Evolutionary conservation across 106 monocot genomes (phyloP), one percentile per base, ranked within the genome.

Genomic region (Dioscorea alata): DNA sequence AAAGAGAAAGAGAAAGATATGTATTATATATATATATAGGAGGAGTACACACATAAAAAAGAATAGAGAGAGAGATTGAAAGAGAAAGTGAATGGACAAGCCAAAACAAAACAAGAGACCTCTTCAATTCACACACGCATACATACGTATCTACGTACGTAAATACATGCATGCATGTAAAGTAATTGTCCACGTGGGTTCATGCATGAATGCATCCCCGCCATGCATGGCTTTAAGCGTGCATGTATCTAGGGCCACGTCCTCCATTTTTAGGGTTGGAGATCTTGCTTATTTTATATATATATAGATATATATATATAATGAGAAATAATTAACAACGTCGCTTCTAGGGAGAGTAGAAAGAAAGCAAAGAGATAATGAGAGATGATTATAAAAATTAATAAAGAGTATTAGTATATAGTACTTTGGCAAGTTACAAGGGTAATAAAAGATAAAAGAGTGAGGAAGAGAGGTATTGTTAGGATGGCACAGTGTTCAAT

Each of bases 321-420:
- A 42, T 42, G 6, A 42, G 6, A 42, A 42, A 8, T 42, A 42
- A 48, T 28, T 48, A 57, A 62, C 66, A 12, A 71, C 71, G 69
- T 77, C 56, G 24, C 63, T 12, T 58, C 48, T 23, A 78, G 42
- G 78, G 71, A 78, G 78, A 78, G 72, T 78, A 66, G 57, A 78
- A 31, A 3, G 48, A 35, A 78, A 78, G 57, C 66, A 24, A 66
- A 42, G 22, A 25, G n/a, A 4, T 20, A 25, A 8, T 51, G 6
- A 68, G 5, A 54, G 1, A 42, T 18, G 15, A 18, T 18, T 54
- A 54, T 13, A 54, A 13, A 19, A 54, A 1, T 16, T 0, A 14
- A 2, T 8, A 42, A 13, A 15, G 54, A 2, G 42, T 28, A 28
- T 28, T 28, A 28, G 28, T 28, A 42, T 34, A 34, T 42, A 42